Conservation (phyloP, 2,329 filamentous ascomycete genomes). For the Penicillium thymicola region DNA sequence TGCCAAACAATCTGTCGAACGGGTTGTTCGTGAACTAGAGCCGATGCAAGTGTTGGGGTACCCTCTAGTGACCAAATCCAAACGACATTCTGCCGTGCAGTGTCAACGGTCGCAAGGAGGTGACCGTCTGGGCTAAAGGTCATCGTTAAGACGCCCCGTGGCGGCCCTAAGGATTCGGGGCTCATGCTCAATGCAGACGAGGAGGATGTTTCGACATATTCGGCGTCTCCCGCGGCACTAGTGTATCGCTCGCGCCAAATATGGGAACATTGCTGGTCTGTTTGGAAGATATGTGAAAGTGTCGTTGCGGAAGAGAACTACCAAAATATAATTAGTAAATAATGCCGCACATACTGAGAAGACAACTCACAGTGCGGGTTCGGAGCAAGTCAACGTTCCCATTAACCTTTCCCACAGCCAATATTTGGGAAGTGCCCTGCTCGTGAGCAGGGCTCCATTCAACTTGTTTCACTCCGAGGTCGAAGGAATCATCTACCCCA, state of each 20-base stretch:
- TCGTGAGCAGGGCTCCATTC: conserved; percentile 50
- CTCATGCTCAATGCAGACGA: conserved; percentile 36
- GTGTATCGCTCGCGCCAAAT: conserved; percentile 37
- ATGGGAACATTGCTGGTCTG: conserved; percentile 29
- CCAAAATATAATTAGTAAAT: background rate
- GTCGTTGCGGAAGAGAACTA: conserved; percentile 35
- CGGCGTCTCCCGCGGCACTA: conserved; percentile 28
- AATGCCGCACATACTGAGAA: background rate
- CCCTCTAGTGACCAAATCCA: conserved; percentile 45
- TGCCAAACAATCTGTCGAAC: conserved; percentile 44
- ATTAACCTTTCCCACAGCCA: conserved; percentile 53
- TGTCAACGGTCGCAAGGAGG: conserved; percentile 40
- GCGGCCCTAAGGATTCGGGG: conserved; percentile 28
- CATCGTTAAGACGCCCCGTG: conserved; percentile 39
- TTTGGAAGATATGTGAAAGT: conserved; percentile 34
- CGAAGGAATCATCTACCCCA: conserved; percentile 38
- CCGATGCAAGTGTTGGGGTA: conserved; percentile 31
- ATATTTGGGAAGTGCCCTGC: conserved; percentile 32
- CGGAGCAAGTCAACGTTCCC: conserved; percentile 48
- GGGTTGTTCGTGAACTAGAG: conserved; percentile 42
- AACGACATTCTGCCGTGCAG: conserved; percentile 42
- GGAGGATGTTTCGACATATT: conserved; percentile 39
- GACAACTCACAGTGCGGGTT: conserved; percentile 39
- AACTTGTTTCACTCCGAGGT: conserved; percentile 51
- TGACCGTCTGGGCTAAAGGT: conserved; percentile 39